These are phyloP conservation scores for Fusarium temperatum DNA, from an alignment of 2,329 filamentous ascomycete species.

Conservation along the genomic window DNA sequence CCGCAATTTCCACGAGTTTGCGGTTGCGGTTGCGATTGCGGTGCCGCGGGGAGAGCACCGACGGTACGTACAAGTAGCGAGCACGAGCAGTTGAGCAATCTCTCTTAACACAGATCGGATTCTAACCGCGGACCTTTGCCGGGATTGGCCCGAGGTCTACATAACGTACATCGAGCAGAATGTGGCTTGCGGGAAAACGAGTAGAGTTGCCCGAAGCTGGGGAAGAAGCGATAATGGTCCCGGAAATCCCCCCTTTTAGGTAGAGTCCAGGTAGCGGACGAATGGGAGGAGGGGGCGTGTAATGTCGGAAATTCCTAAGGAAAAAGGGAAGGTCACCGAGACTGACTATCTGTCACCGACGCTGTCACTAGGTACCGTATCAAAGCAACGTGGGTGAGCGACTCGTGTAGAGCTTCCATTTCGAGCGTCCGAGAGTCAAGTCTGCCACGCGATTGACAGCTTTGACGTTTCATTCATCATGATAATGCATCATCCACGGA, in stretches of 20 bases:
- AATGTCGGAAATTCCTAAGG: neutral
- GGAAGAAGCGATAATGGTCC: neutral
- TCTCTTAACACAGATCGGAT: neutral
- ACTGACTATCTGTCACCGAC: neutral
- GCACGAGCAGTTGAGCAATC: neutral
- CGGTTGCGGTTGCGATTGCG: constrained; percentile 22
- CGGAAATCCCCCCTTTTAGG: constrained; percentile 6
- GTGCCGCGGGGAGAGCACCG: constrained; percentile 5
- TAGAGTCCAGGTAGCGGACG: neutral
- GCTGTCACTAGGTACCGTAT: neutral
- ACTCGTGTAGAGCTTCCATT: constrained; percentile 19
- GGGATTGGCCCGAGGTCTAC: constrained; percentile 5
- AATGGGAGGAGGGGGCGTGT: constrained; percentile 16
- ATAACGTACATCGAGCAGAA: neutral
- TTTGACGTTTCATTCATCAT: constrained; percentile 21
- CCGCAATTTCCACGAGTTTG: constrained; percentile 32
- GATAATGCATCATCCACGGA: constrained; percentile 14
- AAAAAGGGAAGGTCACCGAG: neutral
- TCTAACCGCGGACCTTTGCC: constrained; percentile 4
- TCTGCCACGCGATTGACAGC: constrained; percentile 34
- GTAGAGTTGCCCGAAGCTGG: constrained; percentile 20
- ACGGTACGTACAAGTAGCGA: neutral
- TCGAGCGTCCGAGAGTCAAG: neutral
- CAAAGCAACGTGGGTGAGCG: constrained; percentile 11
- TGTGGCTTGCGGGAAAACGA: neutral